Conservation (phyloP, 768 basidiomycete genomes). For the Mycena latifolia region DNA sequence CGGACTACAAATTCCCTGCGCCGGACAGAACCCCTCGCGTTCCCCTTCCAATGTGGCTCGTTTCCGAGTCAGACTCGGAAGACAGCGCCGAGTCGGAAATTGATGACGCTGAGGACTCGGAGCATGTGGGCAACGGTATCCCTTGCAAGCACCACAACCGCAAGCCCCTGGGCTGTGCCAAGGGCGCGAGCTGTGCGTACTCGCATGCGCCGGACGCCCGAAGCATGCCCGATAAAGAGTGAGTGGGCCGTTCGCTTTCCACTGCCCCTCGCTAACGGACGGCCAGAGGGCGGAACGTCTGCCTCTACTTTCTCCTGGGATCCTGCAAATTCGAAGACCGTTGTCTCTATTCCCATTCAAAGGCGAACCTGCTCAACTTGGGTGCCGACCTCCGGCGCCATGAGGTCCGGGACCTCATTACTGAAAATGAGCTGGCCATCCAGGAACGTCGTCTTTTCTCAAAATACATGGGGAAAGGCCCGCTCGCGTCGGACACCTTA, state of each 20-base stretch:
- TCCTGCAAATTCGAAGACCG: constrained; percentile 24
- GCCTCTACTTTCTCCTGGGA: constrained; percentile 29
- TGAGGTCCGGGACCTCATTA: constrained; percentile 14
- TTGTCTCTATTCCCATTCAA: constrained; percentile 28
- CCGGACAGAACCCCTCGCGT: constrained; percentile 5
- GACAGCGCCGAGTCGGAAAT: not conserved
- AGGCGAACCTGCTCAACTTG: constrained; percentile 13
- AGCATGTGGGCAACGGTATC: constrained; percentile 29
- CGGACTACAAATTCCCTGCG: constrained; percentile 7
- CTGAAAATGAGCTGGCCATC: constrained; percentile 16
- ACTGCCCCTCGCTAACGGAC: not conserved
- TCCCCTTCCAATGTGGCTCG: constrained; percentile 4
- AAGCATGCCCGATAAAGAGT: constrained; percentile 23
- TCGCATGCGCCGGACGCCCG: constrained; percentile 30
- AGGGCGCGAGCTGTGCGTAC: constrained; percentile 26
- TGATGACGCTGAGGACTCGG: not conserved
- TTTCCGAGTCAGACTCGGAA: not conserved
- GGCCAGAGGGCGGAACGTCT: constrained; percentile 27
- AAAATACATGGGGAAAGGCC: constrained; percentile 32
- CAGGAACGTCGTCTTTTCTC: constrained; percentile 3
- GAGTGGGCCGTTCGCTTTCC: not conserved
- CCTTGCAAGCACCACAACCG: constrained; percentile 33
- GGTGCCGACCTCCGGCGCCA: constrained; percentile 1
- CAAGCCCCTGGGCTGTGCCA: constrained; percentile 28
- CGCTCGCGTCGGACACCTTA: constrained; percentile 1